Base-by-base conservation (phyloP, 345 rosid species). In the Noccaea caerulescens region DNA sequence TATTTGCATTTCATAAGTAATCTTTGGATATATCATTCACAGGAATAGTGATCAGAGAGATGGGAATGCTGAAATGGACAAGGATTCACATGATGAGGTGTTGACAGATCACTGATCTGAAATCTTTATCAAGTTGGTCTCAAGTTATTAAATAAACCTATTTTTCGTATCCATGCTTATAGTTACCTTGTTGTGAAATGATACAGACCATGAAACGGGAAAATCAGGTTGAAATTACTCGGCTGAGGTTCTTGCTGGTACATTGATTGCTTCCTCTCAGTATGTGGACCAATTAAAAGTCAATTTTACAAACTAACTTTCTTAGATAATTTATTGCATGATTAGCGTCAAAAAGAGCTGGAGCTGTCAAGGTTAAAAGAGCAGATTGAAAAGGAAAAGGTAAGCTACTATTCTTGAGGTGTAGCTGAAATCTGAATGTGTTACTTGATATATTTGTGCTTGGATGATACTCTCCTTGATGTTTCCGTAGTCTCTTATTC, bases 311-410 rank as follows among this genome's bases (percentile, higher is more conserved):
- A 1, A 53, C 62, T 23, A 42, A 46, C 2, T 45, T 43, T 72
- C 8, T 27, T 54, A 16, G 65, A 7, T 65, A 4, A 42, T 44
- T 11, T 52, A 67, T 83, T 62, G 57, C 71, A 42, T 79, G 64
- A 43, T 52, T 76, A 91, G 98, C 85, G 77, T 69, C 88, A 89
- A 68, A 93, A 88, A 82, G 97, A 88, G 86, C 75, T 86, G 86
- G 94, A 93, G 78, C 62, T 93, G 71, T 83, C 87, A 52, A 80
- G 1, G 65, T 78, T 93, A 84, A 88, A 88, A 80, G 90, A 93
- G 65, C 92, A 80, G 72, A 86, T 88, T 80, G 86, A 88, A 79
- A 88, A 84, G 84, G 98, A 91, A 84, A 84, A 87, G 91, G 98
- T 91, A 76, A 16, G 52, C 47, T 32, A 58, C 49, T 46, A 59